These are phyloP conservation scores for Holtermanniella nyarrowii DNA, from an alignment of 768 basidiomycete species.

Conservation along the genomic window DNA sequence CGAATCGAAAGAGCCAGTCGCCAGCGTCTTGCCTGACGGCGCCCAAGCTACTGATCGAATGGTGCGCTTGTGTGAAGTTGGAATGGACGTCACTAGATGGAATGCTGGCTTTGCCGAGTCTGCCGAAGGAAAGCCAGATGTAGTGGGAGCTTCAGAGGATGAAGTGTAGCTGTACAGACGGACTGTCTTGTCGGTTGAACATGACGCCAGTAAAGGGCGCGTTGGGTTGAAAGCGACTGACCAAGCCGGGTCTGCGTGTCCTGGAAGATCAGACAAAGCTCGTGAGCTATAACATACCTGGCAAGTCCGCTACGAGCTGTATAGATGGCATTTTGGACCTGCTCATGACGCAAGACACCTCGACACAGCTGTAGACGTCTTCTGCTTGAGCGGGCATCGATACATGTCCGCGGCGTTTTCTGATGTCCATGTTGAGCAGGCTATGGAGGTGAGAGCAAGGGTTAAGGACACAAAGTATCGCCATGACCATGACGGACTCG, in stretches of 20 bases:
- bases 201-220: constrained; percentile 74
- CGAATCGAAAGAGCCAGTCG: constrained; percentile 87
- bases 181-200: constrained; percentile 87
- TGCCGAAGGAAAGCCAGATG: background rate
- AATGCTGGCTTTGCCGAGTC: constrained; percentile 18
- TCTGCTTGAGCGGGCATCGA: too few species aligned
- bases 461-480: background rate
- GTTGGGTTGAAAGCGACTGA: constrained; percentile 77
- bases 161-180: constrained; percentile 52
- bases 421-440: background rate
- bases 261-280: constrained; percentile 3
- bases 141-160: constrained; percentile 11
- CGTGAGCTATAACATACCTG: constrained; percentile 2
- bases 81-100: constrained; percentile 53
- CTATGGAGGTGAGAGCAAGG: background rate
- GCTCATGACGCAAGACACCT: too few species aligned
- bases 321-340: constrained; percentile 25
- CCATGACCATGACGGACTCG: background rate
- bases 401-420: too few species aligned
- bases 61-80: constrained; percentile 77
- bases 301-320: constrained; percentile 29
- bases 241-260: constrained; percentile 78
- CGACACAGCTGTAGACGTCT: too few species aligned
- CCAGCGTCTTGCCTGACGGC: constrained; percentile 73
- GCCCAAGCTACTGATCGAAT: constrained; percentile 81